Conservation (phyloP, 371 early-diverging fungal genomes). For the Furculomyces boomerangus region DNA sequence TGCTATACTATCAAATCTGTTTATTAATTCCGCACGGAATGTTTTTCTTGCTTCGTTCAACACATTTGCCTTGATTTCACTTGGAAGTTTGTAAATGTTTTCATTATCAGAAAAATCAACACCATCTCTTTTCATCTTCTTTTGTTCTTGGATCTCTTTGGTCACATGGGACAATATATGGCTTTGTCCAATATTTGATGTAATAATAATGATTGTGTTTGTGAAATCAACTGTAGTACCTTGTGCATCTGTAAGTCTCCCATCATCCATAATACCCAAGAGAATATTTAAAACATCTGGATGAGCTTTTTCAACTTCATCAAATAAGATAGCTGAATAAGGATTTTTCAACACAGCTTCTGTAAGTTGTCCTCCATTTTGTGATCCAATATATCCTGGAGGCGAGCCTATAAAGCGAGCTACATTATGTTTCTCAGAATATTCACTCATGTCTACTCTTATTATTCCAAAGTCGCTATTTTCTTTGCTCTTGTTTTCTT, state of each 20-base stretch:
- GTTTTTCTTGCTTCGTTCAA: slow-evolving; percentile 34
- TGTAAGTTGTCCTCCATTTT: slow-evolving; percentile 62
- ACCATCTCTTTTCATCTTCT: background rate
- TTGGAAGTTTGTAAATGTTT: slow-evolving; percentile 11
- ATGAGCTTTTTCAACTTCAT: slow-evolving; percentile 78
- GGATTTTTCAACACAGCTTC: slow-evolving; percentile 58
- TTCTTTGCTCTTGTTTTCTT: slow-evolving; percentile 54
- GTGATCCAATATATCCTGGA: slow-evolving; percentile 69
- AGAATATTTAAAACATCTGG: slow-evolving; percentile 58
- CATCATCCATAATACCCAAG: slow-evolving; percentile 72
- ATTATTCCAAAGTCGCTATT: slow-evolving; percentile 20
- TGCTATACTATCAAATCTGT: slow-evolving; percentile 64
- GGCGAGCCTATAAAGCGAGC: slow-evolving; percentile 63
- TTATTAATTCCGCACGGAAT: slow-evolving; percentile 71
- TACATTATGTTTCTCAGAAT: slow-evolving; percentile 53
- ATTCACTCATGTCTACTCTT: slow-evolving; percentile 70
- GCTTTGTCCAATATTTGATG: slow-evolving; percentile 54
- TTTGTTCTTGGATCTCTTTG: too few species aligned
- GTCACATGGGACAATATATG: too few species aligned
- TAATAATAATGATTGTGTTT: slow-evolving; percentile 67
- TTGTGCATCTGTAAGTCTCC: slow-evolving; percentile 60
- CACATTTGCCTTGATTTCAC: too few species aligned
- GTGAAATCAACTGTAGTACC: slow-evolving; percentile 58
- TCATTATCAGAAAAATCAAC: background rate
- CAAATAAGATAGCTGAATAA: slow-evolving; percentile 64